Evolutionary conservation across 208 protist species (phyloP).

Genomic region (Leishmania martiniquensis): DNA sequence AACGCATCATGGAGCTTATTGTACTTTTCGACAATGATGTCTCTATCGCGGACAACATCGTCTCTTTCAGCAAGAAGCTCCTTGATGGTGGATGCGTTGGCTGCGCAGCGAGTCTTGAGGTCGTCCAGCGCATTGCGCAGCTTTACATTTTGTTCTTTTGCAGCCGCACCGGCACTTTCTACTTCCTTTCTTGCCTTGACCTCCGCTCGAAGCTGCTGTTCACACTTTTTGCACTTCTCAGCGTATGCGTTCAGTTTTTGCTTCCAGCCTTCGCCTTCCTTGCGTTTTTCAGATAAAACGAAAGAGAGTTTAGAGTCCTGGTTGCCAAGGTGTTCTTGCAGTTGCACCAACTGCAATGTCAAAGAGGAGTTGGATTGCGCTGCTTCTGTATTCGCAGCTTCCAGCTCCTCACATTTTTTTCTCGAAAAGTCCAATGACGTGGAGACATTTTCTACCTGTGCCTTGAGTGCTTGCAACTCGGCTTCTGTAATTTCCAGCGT

Average conservation of each 20-base stretch:
- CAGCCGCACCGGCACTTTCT: constrained; percentile 18
- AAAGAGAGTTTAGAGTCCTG: constrained; percentile 41
- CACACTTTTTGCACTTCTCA: constrained; percentile 53
- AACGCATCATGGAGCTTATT: constrained; percentile 84
- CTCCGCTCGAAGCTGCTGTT: constrained; percentile 28
- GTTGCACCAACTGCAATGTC: constrained; percentile 9
- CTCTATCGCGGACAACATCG: constrained; percentile 59
- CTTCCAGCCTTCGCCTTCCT: constrained; percentile 51
- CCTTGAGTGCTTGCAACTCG: constrained; percentile 43
- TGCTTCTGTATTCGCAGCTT: constrained; percentile 14
- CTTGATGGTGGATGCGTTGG: constrained; percentile 56
- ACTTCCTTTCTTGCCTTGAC: constrained; percentile 38
- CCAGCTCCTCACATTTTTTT: constrained; percentile 22
- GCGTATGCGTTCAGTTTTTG: constrained; percentile 56
- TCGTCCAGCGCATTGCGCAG: constrained; percentile 61
- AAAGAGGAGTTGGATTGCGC: constrained; percentile 10
- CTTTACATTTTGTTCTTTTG: constrained; percentile 43
- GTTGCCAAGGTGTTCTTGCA: constrained; percentile 33
- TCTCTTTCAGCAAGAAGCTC: constrained; percentile 61
- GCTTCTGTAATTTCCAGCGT: constrained; percentile 57
- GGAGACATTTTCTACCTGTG: constrained; percentile 26
- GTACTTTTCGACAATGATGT: constrained; percentile 82
- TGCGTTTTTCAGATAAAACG: constrained; percentile 39
- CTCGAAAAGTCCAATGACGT: constrained; percentile 16
- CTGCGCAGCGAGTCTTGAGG: constrained; percentile 60